phyloP scores from a whole-genome alignment of 1,139 yeast species.

The Magnusiomyces paraingens region DNA sequence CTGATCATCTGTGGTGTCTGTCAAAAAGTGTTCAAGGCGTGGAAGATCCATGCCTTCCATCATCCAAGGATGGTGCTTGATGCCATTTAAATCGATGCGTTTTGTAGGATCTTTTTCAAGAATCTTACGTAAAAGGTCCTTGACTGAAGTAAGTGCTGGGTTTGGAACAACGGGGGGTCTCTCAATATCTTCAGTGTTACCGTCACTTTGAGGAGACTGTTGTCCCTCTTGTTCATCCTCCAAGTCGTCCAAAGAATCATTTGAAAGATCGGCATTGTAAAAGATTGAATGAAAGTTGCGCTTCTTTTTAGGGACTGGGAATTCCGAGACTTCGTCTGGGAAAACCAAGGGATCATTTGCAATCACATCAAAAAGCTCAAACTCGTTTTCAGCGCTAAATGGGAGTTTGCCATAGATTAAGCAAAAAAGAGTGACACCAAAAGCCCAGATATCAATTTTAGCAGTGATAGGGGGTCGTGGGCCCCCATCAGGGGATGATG shows the following conservation, averaged over 20 bases:
- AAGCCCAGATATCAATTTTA: constrained; percentile 93
- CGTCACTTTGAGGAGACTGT: not conserved
- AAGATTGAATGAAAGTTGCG: constrained; percentile 1
- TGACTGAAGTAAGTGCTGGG: constrained; percentile 40
- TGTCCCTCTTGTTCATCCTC: constrained; percentile 10
- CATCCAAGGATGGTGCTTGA: constrained; percentile 77
- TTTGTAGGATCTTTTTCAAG: constrained; percentile 64
- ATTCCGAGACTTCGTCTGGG: constrained; percentile 40
- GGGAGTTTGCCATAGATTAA: constrained; percentile 84
- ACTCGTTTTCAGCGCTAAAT: constrained; percentile 84
- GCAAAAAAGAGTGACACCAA: constrained; percentile 90
- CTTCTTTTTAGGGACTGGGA: constrained; percentile 18
- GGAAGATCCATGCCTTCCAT: constrained; percentile 50
- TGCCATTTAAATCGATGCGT: constrained; percentile 65
- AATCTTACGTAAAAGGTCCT: constrained; percentile 57
- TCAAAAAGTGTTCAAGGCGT: constrained; percentile 33
- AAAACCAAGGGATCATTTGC: constrained; percentile 55
- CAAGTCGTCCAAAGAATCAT: not conserved
- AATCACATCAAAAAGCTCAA: constrained; percentile 77
- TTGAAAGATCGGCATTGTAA: constrained; percentile 35
- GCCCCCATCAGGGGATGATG: constrained; percentile 32
- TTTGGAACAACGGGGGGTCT: constrained; percentile 21
- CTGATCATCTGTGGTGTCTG: constrained; percentile 29
- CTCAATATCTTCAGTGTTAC: constrained; percentile 2
- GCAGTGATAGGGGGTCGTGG: constrained; percentile 51